Percentiles rank a stretch among this genome's conserved stretches.
These are phyloP conservation scores for Sporothrix mexicana DNA, from an alignment of 2,329 filamentous ascomycete species.

Conservation along the genomic window DNA sequence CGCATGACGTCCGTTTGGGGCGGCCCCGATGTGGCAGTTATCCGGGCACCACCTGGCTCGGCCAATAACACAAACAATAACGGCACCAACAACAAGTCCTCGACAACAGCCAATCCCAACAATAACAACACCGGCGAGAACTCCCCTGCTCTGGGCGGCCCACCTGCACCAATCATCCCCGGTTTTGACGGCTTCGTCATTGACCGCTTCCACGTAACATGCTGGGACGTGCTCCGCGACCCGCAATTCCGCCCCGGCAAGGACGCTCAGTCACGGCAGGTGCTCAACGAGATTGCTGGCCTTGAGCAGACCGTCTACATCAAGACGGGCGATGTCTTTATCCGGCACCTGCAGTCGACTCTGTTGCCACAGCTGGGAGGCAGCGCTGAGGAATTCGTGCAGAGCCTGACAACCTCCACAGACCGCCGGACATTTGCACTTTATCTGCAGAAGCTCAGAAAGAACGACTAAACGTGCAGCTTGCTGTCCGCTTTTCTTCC, in stretches of 20 bases:
- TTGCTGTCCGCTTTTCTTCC: neutral
- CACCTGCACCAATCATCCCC: constrained; percentile 67
- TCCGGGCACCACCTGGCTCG: constrained; percentile 57
- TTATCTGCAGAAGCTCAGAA: constrained; percentile 67
- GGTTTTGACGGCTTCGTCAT: constrained; percentile 94
- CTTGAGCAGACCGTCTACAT: constrained; percentile 88
- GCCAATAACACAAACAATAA: neutral
- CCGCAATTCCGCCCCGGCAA: constrained; percentile 76
- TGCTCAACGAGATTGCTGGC: constrained; percentile 84
- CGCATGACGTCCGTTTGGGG: constrained; percentile 91
- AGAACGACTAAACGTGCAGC: constrained; percentile 42
- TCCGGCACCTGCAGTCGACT: constrained; percentile 67
- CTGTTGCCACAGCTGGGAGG: constrained; percentile 68
- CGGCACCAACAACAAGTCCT: neutral
- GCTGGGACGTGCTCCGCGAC: constrained; percentile 86
- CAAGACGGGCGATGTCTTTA: constrained; percentile 85
- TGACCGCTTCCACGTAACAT: constrained; percentile 82
- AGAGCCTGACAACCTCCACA: constrained; percentile 61
- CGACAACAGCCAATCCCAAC: constrained; percentile 16
- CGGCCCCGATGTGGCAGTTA: constrained; percentile 74
- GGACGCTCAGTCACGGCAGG: constrained; percentile 87
- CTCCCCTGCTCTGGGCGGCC: constrained; percentile 40
- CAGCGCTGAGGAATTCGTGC: constrained; percentile 65
- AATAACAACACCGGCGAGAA: neutral
- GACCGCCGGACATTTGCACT: constrained; percentile 67